These are phyloP conservation scores for Chaetomium olivaceum DNA, from an alignment of 2,329 filamentous ascomycete genomes.

Conservation along the genomic window DNA sequence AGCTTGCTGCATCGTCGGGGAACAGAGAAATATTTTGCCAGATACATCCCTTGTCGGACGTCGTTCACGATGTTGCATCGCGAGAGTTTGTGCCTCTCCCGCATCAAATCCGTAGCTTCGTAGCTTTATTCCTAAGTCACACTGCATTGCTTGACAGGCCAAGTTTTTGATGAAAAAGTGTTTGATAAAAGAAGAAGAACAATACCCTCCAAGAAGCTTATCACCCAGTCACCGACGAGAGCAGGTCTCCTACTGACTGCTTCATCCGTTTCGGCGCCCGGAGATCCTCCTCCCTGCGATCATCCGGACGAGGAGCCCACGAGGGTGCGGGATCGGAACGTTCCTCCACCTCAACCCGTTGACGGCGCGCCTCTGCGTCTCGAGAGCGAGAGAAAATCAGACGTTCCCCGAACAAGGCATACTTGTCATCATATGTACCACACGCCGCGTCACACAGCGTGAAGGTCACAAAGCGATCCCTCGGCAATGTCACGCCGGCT, in stretches of 20 bases:
- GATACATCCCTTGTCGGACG: conserved; percentile 32
- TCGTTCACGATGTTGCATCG: not conserved
- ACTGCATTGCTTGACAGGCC: not conserved
- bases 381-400: conserved; percentile 15
- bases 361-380: not conserved
- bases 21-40: conserved; percentile 41
- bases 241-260: not conserved
- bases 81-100: not conserved
- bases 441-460: not conserved
- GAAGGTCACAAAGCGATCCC: conserved; percentile 13
- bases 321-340: not conserved
- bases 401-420: not conserved
- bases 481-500: conserved; percentile 6
- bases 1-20: conserved; percentile 34
- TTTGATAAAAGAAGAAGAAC: not conserved
- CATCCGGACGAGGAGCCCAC: not conserved
- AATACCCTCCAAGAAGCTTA: not conserved
- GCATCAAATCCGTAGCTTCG: not conserved
- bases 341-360: not conserved
- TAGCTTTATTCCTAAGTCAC: not conserved
- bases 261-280: conserved; percentile 15
- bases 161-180: not conserved
- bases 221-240: not conserved
- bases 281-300: not conserved
- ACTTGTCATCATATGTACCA: not conserved